These are phyloP conservation scores for Colletotrichum sidae DNA, from an alignment of 2,329 filamentous ascomycete species.

Conservation along the genomic window DNA sequence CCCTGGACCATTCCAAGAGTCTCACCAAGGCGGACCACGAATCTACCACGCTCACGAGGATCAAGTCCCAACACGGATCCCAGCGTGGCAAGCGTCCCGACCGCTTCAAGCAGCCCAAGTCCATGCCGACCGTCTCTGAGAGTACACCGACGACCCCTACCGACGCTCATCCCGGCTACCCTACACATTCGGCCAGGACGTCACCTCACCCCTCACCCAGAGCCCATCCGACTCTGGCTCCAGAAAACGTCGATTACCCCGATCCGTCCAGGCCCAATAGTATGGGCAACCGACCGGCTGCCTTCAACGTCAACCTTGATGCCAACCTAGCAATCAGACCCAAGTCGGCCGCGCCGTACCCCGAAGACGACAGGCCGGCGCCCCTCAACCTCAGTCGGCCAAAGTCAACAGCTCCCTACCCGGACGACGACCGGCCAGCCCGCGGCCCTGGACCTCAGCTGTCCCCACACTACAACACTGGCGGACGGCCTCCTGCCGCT, in stretches of 20 bases:
- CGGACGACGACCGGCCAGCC: constrained; percentile 58
- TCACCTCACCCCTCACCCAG: constrained; percentile 58
- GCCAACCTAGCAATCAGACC: constrained; percentile 53
- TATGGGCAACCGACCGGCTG: constrained; percentile 54
- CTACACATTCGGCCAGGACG: constrained; percentile 46
- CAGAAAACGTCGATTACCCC: constrained; percentile 57
- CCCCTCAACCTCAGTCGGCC: constrained; percentile 58
- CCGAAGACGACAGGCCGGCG: constrained; percentile 72
- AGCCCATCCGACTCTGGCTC: constrained; percentile 50
- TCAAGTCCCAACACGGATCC: constrained; percentile 84
- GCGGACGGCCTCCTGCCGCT: constrained; percentile 61
- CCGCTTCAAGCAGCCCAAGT: constrained; percentile 61
- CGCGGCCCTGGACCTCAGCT: constrained; percentile 46
- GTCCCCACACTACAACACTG: constrained; percentile 57
- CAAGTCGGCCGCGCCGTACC: constrained; percentile 75
- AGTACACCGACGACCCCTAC: constrained; percentile 45
- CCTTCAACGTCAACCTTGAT: constrained; percentile 64
- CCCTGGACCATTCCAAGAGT: constrained; percentile 83
- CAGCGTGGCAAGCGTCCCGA: constrained; percentile 72
- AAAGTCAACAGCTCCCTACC: constrained; percentile 63
- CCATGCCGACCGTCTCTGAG: constrained; percentile 64
- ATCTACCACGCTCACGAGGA: constrained; percentile 86
- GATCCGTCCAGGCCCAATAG: constrained; percentile 58
- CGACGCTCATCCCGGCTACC: constrained; percentile 37
- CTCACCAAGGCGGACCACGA: constrained; percentile 94